A percentile compares a stretch with the other conserved stretches of the same genome.
phyloP scores from a whole-genome alignment of 2,329 filamentous ascomycete genomes.

The Helminthosporium solani region DNA sequence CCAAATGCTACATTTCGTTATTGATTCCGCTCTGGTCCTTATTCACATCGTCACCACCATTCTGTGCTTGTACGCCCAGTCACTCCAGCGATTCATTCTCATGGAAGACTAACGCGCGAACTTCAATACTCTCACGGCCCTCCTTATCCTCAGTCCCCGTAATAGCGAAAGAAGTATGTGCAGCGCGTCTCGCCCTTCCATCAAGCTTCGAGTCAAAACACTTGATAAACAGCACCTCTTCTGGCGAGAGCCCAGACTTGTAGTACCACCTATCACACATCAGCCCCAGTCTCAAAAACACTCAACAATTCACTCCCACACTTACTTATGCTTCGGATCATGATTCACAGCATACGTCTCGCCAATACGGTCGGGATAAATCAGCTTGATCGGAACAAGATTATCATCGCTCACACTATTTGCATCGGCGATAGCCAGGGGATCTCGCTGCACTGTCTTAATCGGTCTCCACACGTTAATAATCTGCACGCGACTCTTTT shows the following conservation, averaged over 20 bases:
- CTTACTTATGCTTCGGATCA: constrained; percentile 27
- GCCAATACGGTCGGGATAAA: constrained; percentile 32
- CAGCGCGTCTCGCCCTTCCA: constrained; percentile 35
- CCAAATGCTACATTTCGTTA: no score
- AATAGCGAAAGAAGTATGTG: constrained; percentile 37
- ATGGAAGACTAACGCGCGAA: constrained; percentile 37
- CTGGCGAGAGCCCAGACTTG: constrained; percentile 27
- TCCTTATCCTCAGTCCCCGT: constrained; percentile 28
- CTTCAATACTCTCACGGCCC: constrained; percentile 38
- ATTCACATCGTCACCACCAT: background rate
- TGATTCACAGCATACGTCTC: constrained; percentile 33
- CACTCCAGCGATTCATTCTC: constrained; percentile 30
- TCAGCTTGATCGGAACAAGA: constrained; percentile 28
- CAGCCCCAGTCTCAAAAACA: background rate
- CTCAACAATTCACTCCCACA: background rate
- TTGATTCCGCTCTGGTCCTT: no score
- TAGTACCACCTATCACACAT: constrained; percentile 32
- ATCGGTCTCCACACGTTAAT: constrained; percentile 43
- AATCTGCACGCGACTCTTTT: constrained; percentile 33
- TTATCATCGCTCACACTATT: constrained; percentile 29
- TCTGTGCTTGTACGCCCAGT: background rate
- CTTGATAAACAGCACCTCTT: constrained; percentile 38
- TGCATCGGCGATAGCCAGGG: constrained; percentile 35
- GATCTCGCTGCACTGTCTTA: constrained; percentile 33
- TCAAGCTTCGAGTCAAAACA: constrained; percentile 39